Evolutionary conservation across 225 moss, liverwort and hornwort species (phyloP).

Genomic region (Pseudisothecium myosuroides): DNA sequence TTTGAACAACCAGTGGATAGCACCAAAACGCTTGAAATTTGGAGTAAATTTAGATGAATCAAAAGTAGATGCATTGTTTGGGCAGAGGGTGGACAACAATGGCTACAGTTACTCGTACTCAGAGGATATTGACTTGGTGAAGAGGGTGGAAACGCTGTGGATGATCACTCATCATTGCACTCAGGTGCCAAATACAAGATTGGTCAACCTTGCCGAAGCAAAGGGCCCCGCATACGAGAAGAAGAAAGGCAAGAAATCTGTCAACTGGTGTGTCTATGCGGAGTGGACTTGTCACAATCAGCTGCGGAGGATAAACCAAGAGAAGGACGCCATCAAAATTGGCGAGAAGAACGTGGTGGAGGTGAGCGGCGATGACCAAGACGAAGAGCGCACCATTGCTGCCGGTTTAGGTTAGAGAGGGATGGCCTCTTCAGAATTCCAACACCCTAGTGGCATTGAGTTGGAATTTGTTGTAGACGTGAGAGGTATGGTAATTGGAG

Average conservation of each 20-base stretch:
- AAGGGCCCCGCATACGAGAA: not conserved
- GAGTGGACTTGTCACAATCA: not conserved
- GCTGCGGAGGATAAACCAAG: not conserved
- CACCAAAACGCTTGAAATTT: not conserved
- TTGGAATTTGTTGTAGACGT: not conserved
- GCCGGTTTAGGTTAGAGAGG: not conserved
- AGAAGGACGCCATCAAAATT: not conserved
- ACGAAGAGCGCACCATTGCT: not conserved
- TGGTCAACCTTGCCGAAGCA: not conserved
- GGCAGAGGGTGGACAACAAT: not conserved
- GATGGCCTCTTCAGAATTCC: not conserved
- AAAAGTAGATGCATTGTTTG: rapidly evolving
- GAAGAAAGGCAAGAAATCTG: not conserved
- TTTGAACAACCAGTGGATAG: not conserved
- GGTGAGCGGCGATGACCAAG: not conserved
- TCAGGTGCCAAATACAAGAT: not conserved
- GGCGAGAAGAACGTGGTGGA: not conserved
- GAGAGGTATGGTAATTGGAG: not conserved
- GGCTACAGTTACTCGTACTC: not conserved
- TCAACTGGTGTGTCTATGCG: not conserved
- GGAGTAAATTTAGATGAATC: not conserved
- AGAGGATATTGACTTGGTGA: rapidly evolving
- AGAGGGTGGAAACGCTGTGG: not conserved
- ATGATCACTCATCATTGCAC: not conserved
- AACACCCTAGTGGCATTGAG: not conserved